Conservation (phyloP, 306 rosid genomes). For the Mimosa pudica region DNA sequence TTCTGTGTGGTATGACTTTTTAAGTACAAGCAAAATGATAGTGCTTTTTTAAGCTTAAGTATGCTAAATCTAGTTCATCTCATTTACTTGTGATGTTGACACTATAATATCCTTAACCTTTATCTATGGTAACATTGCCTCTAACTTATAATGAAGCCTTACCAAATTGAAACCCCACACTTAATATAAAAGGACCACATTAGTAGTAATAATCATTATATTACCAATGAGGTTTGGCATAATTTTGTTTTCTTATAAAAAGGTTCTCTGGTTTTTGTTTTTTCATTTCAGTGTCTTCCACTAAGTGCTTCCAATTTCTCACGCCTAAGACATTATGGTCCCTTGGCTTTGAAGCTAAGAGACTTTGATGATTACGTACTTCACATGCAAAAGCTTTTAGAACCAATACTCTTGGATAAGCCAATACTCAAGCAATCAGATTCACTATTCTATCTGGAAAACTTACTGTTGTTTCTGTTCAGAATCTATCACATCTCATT, state of each 20-base stretch:
- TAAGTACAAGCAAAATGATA: not conserved
- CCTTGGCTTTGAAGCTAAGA: conserved; percentile 81
- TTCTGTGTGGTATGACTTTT: not conserved
- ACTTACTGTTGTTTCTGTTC: conserved; percentile 30
- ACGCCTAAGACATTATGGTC: conserved; percentile 22
- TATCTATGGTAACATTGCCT: conserved; percentile 33
- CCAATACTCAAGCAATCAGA: conserved; percentile 23
- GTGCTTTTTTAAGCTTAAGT: not conserved
- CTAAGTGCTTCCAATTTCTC: conserved; percentile 15
- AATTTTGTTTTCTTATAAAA: not conserved
- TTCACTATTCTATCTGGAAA: conserved; percentile 1
- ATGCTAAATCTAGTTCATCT: not conserved
- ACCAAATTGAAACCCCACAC: conserved; percentile 36
- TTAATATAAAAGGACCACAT: not conserved
- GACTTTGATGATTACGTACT: conserved; percentile 64
- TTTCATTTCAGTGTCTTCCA: conserved; percentile 32
- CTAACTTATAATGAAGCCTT: conserved; percentile 46
- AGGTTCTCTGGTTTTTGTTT: conserved; percentile 3
- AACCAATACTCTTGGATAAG: conserved; percentile 37
- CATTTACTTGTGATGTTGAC: conserved; percentile 20
- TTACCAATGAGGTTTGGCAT: conserved; percentile 4
- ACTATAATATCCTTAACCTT: conserved; percentile 37
- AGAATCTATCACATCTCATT: conserved; percentile 1
- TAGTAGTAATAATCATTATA: conserved; percentile 30
- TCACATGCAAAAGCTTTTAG: conserved; percentile 61